phyloP scores from a whole-genome alignment of 306 rosid species.

The Acmispon strigosus region DNA sequence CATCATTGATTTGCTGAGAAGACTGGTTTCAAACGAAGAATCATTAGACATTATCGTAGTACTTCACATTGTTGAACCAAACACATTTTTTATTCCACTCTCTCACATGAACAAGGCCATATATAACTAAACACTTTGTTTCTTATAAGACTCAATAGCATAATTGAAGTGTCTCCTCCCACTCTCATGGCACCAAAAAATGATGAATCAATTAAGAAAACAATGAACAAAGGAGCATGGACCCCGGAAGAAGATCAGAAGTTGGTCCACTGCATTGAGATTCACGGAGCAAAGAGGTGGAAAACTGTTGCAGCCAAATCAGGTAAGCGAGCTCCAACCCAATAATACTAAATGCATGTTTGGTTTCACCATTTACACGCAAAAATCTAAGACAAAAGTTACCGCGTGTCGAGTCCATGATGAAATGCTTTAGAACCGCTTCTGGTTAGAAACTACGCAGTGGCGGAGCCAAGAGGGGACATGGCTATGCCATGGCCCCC shows the following conservation, averaged over 20 bases:
- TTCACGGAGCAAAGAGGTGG: constrained; percentile 56
- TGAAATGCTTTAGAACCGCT: too few species aligned
- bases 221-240: constrained; percentile 51
- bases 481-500: too few species aligned
- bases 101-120: neutral
- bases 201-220: constrained; percentile 25
- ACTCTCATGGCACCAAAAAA: constrained; percentile 31
- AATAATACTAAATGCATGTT: too few species aligned
- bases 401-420: too few species aligned
- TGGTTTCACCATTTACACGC: too few species aligned
- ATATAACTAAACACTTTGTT: neutral
- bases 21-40: neutral
- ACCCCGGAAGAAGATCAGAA: constrained; percentile 48
- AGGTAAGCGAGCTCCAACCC: constrained; percentile 32
- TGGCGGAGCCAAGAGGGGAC: too few species aligned
- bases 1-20: neutral
- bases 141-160: neutral
- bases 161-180: neutral
- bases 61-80: too few species aligned
- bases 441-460: too few species aligned
- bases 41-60: neutral
- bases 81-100: too few species aligned
- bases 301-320: constrained; percentile 34
- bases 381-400: too few species aligned
- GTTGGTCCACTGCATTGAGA: constrained; percentile 32